These are phyloP conservation scores for Phytopythium litorale DNA, from an alignment of 352 stramenopile species.

Conservation along the genomic window DNA sequence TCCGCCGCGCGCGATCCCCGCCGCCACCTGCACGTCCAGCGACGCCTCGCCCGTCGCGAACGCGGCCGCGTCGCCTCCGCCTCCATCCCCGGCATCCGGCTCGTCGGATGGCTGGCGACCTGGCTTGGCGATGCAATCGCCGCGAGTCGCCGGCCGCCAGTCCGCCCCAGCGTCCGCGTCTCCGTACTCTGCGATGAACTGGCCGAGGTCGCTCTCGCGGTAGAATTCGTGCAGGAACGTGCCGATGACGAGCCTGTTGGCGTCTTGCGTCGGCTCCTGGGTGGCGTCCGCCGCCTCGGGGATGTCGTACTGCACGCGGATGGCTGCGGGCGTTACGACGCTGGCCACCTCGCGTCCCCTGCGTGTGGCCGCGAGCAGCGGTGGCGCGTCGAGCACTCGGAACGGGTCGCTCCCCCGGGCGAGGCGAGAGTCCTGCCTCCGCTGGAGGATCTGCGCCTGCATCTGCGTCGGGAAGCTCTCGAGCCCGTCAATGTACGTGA, in stretches of 20 bases:
- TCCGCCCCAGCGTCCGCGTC: neutral
- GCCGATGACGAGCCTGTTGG: conserved; percentile 59
- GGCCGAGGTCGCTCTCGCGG: conserved; percentile 42
- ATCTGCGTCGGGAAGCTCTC: conserved; percentile 70
- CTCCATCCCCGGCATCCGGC: neutral
- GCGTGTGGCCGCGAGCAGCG: neutral
- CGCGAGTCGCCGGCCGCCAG: conserved; percentile 23
- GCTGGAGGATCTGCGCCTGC: conserved; percentile 46
- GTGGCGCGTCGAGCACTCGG: conserved; percentile 19
- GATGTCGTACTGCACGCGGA: conserved; percentile 62
- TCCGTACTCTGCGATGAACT: conserved; percentile 31
- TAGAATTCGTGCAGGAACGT: conserved; percentile 73
- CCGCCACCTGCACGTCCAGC: conserved; percentile 60
- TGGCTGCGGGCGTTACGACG: conserved; percentile 33
- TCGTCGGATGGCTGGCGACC: neutral
- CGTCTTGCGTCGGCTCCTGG: neutral
- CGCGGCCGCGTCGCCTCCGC: conserved; percentile 1
- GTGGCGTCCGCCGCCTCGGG: conserved; percentile 21
- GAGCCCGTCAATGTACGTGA: conserved; percentile 63
- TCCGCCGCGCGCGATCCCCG: conserved; percentile 38
- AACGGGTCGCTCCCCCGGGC: conserved; percentile 26
- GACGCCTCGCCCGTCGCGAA: conserved; percentile 59
- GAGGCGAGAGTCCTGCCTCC: neutral
- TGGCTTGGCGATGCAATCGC: conserved; percentile 29
- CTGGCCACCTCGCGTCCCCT: conserved; percentile 11